A percentile compares a stretch with the other conserved stretches of the same genome.
Conservation (phyloP, 176 grass and related monocot species). For the Paspalum notatum region DNA sequence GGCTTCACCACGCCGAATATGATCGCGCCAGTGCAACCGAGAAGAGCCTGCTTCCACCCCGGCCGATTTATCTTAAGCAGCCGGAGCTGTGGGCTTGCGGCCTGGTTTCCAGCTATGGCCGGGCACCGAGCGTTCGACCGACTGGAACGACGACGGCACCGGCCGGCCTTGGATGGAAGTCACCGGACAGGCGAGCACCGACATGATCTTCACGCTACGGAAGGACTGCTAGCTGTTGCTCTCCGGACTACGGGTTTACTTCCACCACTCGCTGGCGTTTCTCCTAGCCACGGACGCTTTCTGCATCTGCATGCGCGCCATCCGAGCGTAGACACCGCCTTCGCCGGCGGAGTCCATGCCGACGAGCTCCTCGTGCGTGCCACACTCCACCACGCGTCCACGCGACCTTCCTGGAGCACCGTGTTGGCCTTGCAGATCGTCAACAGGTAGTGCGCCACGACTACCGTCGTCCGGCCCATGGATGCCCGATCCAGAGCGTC, state of each 20-base stretch:
- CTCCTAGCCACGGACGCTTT: conserved; percentile 29
- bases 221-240: background rate
- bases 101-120: background rate
- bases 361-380: conserved; percentile 58
- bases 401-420: conserved; percentile 44
- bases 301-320: conserved; percentile 52
- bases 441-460: conserved; percentile 51
- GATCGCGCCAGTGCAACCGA: conserved; percentile 50
- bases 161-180: conserved; percentile 20
- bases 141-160: conserved; percentile 35
- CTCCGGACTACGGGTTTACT: background rate
- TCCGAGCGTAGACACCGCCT: conserved; percentile 44
- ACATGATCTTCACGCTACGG: conserved; percentile 46
- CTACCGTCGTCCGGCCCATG: conserved; percentile 49
- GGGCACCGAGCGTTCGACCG: conserved; percentile 13
- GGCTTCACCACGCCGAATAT: too few relatives aligned
- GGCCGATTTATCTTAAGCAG: conserved; percentile 59
- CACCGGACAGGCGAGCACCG: conserved; percentile 1
- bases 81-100: conserved; percentile 45
- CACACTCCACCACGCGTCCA: conserved; percentile 55
- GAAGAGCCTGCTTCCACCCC: conserved; percentile 62
- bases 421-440: conserved; percentile 50
- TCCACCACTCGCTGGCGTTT: conserved; percentile 5
- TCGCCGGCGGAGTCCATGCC: background rate
- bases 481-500: conserved; percentile 54